Conservation (phyloP, 2,329 filamentous ascomycete genomes). For the Fusarium heterosporum region DNA sequence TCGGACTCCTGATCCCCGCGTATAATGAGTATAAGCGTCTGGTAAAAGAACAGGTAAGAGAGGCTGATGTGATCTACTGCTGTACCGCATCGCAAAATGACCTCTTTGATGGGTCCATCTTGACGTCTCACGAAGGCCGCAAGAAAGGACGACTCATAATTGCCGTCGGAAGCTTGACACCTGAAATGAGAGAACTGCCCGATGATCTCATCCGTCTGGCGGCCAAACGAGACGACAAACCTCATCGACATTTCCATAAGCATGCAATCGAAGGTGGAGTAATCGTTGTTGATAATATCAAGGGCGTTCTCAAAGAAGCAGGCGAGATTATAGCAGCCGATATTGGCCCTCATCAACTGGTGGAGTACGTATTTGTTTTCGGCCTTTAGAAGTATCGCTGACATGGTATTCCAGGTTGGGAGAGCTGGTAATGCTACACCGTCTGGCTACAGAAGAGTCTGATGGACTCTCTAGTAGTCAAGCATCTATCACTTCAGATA, state of each 20-base stretch:
- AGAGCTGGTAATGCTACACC: slow-evolving; percentile 76
- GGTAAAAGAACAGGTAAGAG: slow-evolving; percentile 76
- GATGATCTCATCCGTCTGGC: slow-evolving; percentile 78
- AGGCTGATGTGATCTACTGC: slow-evolving; percentile 86
- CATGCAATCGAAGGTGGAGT: slow-evolving; percentile 73
- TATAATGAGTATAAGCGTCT: slow-evolving; percentile 77
- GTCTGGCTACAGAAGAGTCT: slow-evolving; percentile 57
- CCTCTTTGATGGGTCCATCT: slow-evolving; percentile 77
- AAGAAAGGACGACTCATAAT: slow-evolving; percentile 78
- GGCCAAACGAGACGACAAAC: slow-evolving; percentile 57
- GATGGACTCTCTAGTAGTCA: slow-evolving; percentile 50
- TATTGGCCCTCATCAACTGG: slow-evolving; percentile 78
- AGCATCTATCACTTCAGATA: slow-evolving; percentile 47
- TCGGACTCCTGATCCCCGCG: slow-evolving; percentile 74
- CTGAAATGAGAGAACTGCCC: slow-evolving; percentile 85
- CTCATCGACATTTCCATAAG: slow-evolving; percentile 72
- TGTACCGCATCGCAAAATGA: slow-evolving; percentile 82
- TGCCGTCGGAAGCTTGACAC: slow-evolving; percentile 76
- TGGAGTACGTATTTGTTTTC: slow-evolving; percentile 69
- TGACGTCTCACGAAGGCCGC: slow-evolving; percentile 78
- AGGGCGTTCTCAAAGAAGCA: slow-evolving; percentile 83
- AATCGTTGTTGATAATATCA: slow-evolving; percentile 80
- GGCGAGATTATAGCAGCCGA: slow-evolving; percentile 87
- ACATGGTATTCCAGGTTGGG: slow-evolving; percentile 68
- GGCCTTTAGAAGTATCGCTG: not conserved